These are phyloP conservation scores for Acephala macrosclerotiorum DNA, from an alignment of 2,329 filamentous ascomycete genomes.

Conservation along the genomic window DNA sequence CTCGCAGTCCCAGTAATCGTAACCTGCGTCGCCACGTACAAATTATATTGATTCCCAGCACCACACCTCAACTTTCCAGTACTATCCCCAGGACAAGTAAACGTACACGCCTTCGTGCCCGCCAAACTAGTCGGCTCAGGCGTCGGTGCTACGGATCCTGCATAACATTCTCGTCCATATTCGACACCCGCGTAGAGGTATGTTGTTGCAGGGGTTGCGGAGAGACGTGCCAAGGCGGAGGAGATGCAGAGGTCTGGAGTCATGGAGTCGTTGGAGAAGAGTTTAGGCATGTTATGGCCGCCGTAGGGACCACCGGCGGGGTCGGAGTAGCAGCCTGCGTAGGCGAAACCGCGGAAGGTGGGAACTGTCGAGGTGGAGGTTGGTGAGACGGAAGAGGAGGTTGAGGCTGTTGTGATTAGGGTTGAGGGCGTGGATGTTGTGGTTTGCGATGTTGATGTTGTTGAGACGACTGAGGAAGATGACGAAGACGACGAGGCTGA, in stretches of 20 bases:
- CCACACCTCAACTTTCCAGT: slow-evolving; percentile 41
- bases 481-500: slow-evolving; percentile 12
- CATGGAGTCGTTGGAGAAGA: slow-evolving; percentile 45
- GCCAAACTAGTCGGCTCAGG: slow-evolving; percentile 39
- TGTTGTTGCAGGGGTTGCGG: slow-evolving; percentile 40
- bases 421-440: slow-evolving; percentile 16
- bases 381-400: not conserved
- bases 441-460: slow-evolving; percentile 18
- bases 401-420: slow-evolving; percentile 18
- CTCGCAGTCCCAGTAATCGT: slow-evolving; percentile 17
- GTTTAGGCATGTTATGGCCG: slow-evolving; percentile 43
- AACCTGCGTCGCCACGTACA: slow-evolving; percentile 41
- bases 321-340: slow-evolving; percentile 44
- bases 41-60: slow-evolving; percentile 45
- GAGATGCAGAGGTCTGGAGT: slow-evolving; percentile 47
- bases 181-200: slow-evolving; percentile 43
- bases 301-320: slow-evolving; percentile 28
- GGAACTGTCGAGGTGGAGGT: slow-evolving; percentile 10
- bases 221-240: slow-evolving; percentile 41
- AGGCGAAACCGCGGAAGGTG: slow-evolving; percentile 41
- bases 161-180: slow-evolving; percentile 47
- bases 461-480: not conserved
- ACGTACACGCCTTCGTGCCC: slow-evolving; percentile 44
- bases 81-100: slow-evolving; percentile 39
- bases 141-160: slow-evolving; percentile 35